Percentiles rank a stretch among this genome's conserved stretches.
phyloP scores from a whole-genome alignment of 1,284 basidiomycete genomes.

The Cryptococcus hybrid region DNA sequence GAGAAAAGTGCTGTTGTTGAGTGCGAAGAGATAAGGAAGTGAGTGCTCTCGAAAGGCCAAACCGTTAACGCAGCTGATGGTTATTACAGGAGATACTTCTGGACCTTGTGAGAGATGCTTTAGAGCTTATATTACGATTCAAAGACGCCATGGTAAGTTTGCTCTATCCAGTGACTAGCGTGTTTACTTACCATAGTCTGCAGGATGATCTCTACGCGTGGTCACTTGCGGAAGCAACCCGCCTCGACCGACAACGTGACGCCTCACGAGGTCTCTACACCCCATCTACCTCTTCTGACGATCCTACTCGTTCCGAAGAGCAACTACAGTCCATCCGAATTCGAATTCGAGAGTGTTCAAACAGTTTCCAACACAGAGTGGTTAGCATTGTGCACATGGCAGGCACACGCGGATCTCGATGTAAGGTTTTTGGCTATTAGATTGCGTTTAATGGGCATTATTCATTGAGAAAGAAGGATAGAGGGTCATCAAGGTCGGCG shows the following conservation, averaged over 20 bases:
- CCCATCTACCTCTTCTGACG: slow-evolving; percentile 17
- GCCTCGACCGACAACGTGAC: slow-evolving; percentile 70
- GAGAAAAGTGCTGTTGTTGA: slow-evolving; percentile 71
- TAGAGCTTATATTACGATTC: slow-evolving; percentile 75
- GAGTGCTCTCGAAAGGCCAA: background rate
- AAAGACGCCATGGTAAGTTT: slow-evolving; percentile 69
- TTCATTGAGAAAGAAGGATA: slow-evolving; percentile 20
- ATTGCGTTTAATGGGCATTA: slow-evolving; percentile 51
- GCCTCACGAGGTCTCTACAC: slow-evolving; percentile 35
- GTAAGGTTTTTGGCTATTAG: slow-evolving; percentile 50
- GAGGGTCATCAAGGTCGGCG: background rate
- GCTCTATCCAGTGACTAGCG: background rate
- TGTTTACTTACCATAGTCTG: background rate
- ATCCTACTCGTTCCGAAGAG: slow-evolving; percentile 22
- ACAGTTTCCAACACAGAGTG: slow-evolving; percentile 38
- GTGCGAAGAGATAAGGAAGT: slow-evolving; percentile 55
- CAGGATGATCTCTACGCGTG: slow-evolving; percentile 87
- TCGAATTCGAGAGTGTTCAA: slow-evolving; percentile 33
- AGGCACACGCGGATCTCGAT: slow-evolving; percentile 46
- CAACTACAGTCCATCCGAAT: slow-evolving; percentile 36
- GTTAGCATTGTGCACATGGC: slow-evolving; percentile 42
- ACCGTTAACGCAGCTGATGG: background rate
- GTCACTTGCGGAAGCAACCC: slow-evolving; percentile 75
- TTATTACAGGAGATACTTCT: slow-evolving; percentile 68
- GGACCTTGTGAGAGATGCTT: slow-evolving; percentile 70